phyloP scores from a whole-genome alignment of 306 rosid species.

The Cyclanthera cordifolia region DNA sequence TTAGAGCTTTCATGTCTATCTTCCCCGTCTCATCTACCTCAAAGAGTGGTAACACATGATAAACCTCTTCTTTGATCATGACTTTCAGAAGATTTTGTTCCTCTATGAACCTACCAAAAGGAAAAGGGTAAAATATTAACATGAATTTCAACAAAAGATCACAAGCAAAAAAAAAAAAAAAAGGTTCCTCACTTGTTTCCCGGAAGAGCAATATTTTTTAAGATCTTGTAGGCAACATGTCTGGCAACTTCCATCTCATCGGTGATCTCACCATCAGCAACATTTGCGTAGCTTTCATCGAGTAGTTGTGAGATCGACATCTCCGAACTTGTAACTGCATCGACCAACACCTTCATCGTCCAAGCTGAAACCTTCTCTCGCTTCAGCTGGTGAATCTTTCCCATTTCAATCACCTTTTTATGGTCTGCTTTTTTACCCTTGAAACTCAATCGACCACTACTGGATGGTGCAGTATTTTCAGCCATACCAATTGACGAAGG shows the following conservation, averaged over 20 bases:
- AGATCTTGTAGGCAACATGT: conserved; percentile 59
- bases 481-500: conserved; percentile 57
- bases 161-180: neutral
- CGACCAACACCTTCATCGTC: conserved; percentile 87
- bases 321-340: conserved; percentile 67
- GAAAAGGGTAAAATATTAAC: neutral
- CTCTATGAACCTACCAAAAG: conserved; percentile 47
- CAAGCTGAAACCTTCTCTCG: conserved; percentile 86
- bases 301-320: conserved; percentile 51
- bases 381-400: conserved; percentile 63
- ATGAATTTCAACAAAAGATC: conserved; percentile 5
- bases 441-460: conserved; percentile 50
- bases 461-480: conserved; percentile 36
- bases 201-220: conserved; percentile 54
- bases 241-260: conserved; percentile 83
- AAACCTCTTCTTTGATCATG: conserved; percentile 79
- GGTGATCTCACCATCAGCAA: conserved; percentile 54
- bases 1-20: conserved; percentile 52
- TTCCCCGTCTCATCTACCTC: conserved; percentile 36
- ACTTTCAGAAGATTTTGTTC: conserved; percentile 60
- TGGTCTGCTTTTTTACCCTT: conserved; percentile 29
- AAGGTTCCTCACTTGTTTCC: conserved; percentile 49
- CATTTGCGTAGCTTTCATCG: conserved; percentile 43
- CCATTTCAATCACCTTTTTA: conserved; percentile 57
- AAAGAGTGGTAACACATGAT: conserved; percentile 47